Conservation (phyloP, 2,329 filamentous ascomycete genomes). For the Dactylellina drechsleri region DNA sequence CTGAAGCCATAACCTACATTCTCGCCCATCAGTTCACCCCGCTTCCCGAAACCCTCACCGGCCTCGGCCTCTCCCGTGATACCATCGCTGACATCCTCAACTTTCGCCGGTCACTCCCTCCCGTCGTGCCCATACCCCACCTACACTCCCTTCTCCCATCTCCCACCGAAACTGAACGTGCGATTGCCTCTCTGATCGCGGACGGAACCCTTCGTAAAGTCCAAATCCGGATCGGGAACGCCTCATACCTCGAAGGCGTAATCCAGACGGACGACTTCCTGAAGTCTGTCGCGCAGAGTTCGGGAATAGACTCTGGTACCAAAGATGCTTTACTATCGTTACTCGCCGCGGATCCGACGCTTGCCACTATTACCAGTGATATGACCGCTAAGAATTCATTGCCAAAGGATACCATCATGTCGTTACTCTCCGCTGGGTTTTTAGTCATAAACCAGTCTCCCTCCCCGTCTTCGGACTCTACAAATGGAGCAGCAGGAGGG, state of each 20-base stretch:
- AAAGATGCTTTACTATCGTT: slow-evolving; percentile 38
- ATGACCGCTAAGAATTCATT: slow-evolving; percentile 13
- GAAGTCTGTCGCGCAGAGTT: slow-evolving; percentile 31
- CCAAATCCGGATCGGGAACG: slow-evolving; percentile 23
- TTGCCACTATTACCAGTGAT: slow-evolving; percentile 29
- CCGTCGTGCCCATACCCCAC: slow-evolving; percentile 41
- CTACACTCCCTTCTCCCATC: slow-evolving; percentile 41
- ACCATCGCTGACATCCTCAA: slow-evolving; percentile 46
- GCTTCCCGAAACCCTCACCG: slow-evolving; percentile 50
- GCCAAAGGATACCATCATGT: slow-evolving; percentile 34
- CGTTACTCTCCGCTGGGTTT: slow-evolving; percentile 41
- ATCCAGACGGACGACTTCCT: slow-evolving; percentile 47
- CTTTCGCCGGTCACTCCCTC: slow-evolving; percentile 42
- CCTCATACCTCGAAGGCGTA: slow-evolving; percentile 34
- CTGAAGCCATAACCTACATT: slow-evolving; percentile 34
- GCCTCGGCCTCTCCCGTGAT: slow-evolving; percentile 50
- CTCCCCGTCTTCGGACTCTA: slow-evolving; percentile 5
- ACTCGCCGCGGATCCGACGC: slow-evolving; percentile 16
- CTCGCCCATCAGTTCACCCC: slow-evolving; percentile 43
- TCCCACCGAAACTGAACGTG: slow-evolving; percentile 44
- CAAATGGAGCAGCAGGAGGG: neutral
- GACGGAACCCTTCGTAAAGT: slow-evolving; percentile 49
- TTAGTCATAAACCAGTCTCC: slow-evolving; percentile 30
- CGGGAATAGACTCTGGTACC: slow-evolving; percentile 16
- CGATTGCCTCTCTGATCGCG: slow-evolving; percentile 25